Base-by-base conservation (phyloP, 208 protist genomes). In the Crithidia mellificae region DNA sequence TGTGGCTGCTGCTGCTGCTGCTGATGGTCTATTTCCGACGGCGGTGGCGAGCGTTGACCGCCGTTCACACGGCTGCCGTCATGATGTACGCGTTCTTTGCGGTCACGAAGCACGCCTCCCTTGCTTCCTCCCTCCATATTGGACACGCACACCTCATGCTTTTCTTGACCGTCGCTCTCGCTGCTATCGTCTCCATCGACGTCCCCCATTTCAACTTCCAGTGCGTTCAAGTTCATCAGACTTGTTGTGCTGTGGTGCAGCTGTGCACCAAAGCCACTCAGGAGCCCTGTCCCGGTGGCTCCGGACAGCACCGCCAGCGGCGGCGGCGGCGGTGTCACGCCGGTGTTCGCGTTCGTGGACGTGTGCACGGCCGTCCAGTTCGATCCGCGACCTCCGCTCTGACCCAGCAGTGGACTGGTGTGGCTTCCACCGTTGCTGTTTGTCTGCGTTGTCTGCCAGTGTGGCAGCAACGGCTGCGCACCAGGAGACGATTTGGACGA, bases 331-430 rank as follows among this genome's bases (percentile, higher is more conserved):
- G 55, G 55, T 9, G 63, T 69, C 8, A 65, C 63, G 41, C 39
- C 47, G 0, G 63, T 61, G 70, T 76, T 76, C 41, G 56, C 62
- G 22, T 76, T 76, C 17, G 70, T 76, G 2, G 70, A 41, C 3
- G 70, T 70, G 70, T 76, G 70, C 63, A 76, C 70, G 1, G 70
- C 63, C 12, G 70, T 76, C 70, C 70, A 76, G 36, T 66, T 39
- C 17, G 70, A 46, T 20, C 20, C 25, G 20, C 70, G 57, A 6
- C 34, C 29, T 12, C 53, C 55, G 46, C 44, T 49, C 15, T 19
- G 52, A 22, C 41, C 9, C 30, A 12, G 20, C 17, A 38, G 46
- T 15, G 8, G 29, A 46, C 36, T 47, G 17, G 24, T 66, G 39
- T 49, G 29, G 11, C 53, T 9, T 20, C 47, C 17, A 30, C 4